These are phyloP conservation scores for Xylariaceae sp. DNA, from an alignment of 2,329 filamentous ascomycete species.

Conservation along the genomic window DNA sequence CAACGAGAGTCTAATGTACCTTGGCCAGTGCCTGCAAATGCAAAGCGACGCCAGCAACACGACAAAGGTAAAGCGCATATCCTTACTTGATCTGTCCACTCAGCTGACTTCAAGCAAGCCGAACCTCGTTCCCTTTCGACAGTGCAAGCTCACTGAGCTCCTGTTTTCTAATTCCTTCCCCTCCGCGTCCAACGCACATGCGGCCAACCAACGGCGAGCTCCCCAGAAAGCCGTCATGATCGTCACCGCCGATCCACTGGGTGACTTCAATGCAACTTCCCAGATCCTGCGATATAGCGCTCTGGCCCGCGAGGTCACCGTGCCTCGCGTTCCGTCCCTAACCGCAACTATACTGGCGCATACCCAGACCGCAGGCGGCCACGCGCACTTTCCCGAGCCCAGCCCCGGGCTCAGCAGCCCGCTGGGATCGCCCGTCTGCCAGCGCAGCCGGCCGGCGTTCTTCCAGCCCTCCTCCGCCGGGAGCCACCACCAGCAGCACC, in stretches of 20 bases:
- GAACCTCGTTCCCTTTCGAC: conserved; percentile 68
- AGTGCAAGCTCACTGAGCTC: conserved; percentile 79
- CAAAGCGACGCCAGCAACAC: conserved; percentile 72
- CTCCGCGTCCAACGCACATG: conserved; percentile 43
- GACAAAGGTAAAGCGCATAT: conserved; percentile 63
- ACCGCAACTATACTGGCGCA: conserved; percentile 58
- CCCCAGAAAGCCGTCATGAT: conserved; percentile 93
- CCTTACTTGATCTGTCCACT: too few relatives aligned
- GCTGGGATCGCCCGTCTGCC: conserved; percentile 21
- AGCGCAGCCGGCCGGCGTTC: conserved; percentile 30
- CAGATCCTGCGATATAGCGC: conserved; percentile 94
- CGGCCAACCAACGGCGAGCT: conserved; percentile 42
- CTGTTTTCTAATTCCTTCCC: conserved; percentile 85
- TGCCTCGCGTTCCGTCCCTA: conserved; percentile 79
- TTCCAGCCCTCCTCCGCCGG: conserved; percentile 29
- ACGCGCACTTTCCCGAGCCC: conserved; percentile 12
- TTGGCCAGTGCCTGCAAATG: conserved; percentile 94
- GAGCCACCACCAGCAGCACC: too few relatives aligned
- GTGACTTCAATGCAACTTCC: conserved; percentile 94
- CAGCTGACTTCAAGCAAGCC: conserved; percentile 39
- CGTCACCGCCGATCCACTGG: conserved; percentile 84
- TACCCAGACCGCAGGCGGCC: conserved; percentile 11
- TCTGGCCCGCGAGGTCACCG: conserved; percentile 84
- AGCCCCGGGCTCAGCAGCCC: conserved; percentile 17
- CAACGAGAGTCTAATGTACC: conserved; percentile 96